Conservation (phyloP, 2,329 filamentous ascomycete genomes). For the Nigrospora osmanthi region DNA sequence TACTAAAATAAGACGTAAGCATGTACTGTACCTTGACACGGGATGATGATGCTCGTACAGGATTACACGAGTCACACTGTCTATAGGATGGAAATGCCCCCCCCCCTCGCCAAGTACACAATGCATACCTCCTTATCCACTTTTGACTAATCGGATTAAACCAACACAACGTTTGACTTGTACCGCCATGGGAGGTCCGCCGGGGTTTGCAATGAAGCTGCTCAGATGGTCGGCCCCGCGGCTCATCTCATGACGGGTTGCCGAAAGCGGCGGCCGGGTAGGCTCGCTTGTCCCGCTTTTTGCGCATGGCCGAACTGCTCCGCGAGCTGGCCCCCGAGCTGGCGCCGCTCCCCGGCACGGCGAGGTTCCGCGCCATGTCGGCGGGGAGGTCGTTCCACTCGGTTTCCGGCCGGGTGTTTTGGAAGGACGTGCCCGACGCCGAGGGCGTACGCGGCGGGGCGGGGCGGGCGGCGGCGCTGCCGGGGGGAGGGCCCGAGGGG, state of each 20-base stretch:
- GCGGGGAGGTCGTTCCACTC: conserved; percentile 61
- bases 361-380: conserved; percentile 36
- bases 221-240: no score
- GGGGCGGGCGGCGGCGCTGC: conserved; percentile 9
- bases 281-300: conserved; percentile 48
- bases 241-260: conserved; percentile 8
- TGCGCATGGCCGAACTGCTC: conserved; percentile 44
- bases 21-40: no score
- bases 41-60: no score
- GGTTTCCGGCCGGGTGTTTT: conserved; percentile 48
- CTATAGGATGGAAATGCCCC: no score
- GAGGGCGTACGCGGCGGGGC: conserved; percentile 19
- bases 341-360: conserved; percentile 18
- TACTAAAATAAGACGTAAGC: no score
- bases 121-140: no score
- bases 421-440: conserved; percentile 39
- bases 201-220: no score
- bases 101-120: no score
- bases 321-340: conserved; percentile 41
- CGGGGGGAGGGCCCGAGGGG: conserved; percentile 4
- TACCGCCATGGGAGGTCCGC: no score
- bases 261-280: conserved; percentile 58
- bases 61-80: no score
- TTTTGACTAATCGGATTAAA: no score
- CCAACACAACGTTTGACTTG: no score